A percentile compares a stretch with the other conserved stretches of the same genome.
phyloP scores from a whole-genome alignment of 768 basidiomycete genomes.

The Russula compacta region DNA sequence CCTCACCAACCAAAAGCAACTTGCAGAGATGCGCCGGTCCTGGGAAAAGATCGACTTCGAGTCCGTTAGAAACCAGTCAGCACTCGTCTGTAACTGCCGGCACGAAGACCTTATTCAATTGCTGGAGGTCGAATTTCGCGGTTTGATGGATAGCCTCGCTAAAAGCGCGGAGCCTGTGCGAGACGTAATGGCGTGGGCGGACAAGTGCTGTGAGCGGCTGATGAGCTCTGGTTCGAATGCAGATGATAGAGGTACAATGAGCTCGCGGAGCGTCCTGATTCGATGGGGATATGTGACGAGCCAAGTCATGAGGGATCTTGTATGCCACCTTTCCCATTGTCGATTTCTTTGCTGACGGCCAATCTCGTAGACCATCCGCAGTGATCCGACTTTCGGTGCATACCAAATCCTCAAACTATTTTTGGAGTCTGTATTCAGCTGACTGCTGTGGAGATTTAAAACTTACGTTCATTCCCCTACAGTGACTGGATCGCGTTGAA shows the following conservation, averaged over 20 bases:
- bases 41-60: constrained; percentile 88
- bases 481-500: constrained; percentile 92
- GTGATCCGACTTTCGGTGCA: constrained; percentile 86
- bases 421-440: constrained; percentile 56
- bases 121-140: constrained; percentile 75
- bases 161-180: constrained; percentile 74
- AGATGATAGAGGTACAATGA: constrained; percentile 78
- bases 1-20: constrained; percentile 77
- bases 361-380: constrained; percentile 66
- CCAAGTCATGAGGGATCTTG: constrained; percentile 87
- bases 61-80: constrained; percentile 87
- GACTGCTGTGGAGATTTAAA: constrained; percentile 12
- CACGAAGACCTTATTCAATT: constrained; percentile 83
- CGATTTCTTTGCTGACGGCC: neutral
- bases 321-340: constrained; percentile 30
- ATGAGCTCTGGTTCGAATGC: constrained; percentile 58
- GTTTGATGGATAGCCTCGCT: constrained; percentile 59
- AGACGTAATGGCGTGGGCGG: constrained; percentile 87
- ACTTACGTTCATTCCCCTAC: constrained; percentile 17
- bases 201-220: constrained; percentile 77
- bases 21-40: constrained; percentile 76
- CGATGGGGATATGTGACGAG: constrained; percentile 91
- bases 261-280: constrained; percentile 78
- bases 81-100: constrained; percentile 85
- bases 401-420: constrained; percentile 90